Conservation (phyloP, 1,139 yeast species). For the Scheffersomyces illinoinensis region DNA sequence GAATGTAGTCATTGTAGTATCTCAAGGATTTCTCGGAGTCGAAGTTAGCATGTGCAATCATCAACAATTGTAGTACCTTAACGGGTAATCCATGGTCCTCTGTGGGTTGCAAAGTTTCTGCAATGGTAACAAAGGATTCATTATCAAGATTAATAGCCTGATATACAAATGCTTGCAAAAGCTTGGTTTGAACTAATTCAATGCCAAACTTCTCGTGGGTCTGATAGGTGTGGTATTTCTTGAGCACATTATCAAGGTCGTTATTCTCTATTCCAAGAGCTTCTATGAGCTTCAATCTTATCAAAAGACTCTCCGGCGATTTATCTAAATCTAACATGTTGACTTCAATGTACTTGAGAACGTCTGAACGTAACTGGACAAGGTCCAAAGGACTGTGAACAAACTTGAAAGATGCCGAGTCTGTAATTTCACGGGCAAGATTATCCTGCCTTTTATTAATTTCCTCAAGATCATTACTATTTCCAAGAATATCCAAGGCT, state of each 20-base stretch:
- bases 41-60: conserved; percentile 49
- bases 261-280: conserved; percentile 37
- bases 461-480: conserved; percentile 18
- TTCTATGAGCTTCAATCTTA: conserved; percentile 32
- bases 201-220: conserved; percentile 35
- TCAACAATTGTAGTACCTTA: conserved; percentile 41
- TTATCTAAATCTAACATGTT: conserved; percentile 25
- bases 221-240: conserved; percentile 38
- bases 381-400: neutral
- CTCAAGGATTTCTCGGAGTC: conserved; percentile 47
- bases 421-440: conserved; percentile 10
- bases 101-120: conserved; percentile 41
- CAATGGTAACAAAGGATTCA: conserved; percentile 35
- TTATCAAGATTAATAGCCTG: conserved; percentile 41
- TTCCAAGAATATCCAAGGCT: conserved; percentile 2
- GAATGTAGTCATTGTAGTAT: conserved; percentile 53
- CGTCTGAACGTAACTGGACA: neutral
- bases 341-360: conserved; percentile 19
- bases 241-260: conserved; percentile 28
- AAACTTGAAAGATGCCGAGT: neutral
- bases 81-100: conserved; percentile 33
- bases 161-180: conserved; percentile 25
- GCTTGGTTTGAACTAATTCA: conserved; percentile 30
- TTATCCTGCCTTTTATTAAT: conserved; percentile 26
- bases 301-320: conserved; percentile 23